Evolutionary conservation across 176 grass and related monocot genomes (phyloP).

Genomic region (barley (Hordeum vulgare)): DNA sequence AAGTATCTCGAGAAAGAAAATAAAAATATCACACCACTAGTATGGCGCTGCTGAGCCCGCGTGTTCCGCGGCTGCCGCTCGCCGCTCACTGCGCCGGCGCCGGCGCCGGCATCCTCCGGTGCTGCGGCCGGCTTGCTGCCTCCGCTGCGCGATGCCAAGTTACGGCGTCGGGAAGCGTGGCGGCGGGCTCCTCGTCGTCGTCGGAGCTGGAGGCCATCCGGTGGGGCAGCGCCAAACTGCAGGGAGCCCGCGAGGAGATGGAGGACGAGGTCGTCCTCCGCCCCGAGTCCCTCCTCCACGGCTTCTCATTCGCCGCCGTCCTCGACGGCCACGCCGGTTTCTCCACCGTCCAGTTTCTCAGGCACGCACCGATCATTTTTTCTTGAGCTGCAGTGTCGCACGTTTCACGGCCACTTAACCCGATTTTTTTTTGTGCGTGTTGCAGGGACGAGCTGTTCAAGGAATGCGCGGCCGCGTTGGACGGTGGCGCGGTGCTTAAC

Average conservation of each 20-base stretch:
- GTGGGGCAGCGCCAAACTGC: constrained; percentile 84
- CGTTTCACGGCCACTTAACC: neutral
- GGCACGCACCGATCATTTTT: constrained; percentile 14
- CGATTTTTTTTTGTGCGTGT: neutral
- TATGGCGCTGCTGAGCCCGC: constrained; percentile 84
- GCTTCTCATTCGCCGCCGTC: constrained; percentile 92
- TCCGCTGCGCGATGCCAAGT: constrained; percentile 33
- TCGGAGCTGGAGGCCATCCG: constrained; percentile 48
- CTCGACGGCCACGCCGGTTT: constrained; percentile 91
- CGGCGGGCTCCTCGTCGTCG: constrained; percentile 28
- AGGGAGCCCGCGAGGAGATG: constrained; percentile 87
- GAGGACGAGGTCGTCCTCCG: constrained; percentile 84
- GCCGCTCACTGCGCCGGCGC: constrained; percentile 19
- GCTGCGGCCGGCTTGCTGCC: neutral
- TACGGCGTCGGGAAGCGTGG: constrained; percentile 37
- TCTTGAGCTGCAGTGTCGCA: neutral
- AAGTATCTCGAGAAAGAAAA: neutral
- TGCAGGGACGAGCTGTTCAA: constrained; percentile 92
- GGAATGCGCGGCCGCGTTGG: constrained; percentile 63
- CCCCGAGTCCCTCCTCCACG: constrained; percentile 41
- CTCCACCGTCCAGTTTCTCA: constrained; percentile 83
- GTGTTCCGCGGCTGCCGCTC: constrained; percentile 48
- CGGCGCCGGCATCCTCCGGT: neutral
- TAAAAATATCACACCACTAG: neutral
- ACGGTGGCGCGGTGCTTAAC: constrained; percentile 68